These are phyloP conservation scores for Trichoderma hamatum DNA, from an alignment of 2,329 filamentous ascomycete genomes.

Conservation along the genomic window DNA sequence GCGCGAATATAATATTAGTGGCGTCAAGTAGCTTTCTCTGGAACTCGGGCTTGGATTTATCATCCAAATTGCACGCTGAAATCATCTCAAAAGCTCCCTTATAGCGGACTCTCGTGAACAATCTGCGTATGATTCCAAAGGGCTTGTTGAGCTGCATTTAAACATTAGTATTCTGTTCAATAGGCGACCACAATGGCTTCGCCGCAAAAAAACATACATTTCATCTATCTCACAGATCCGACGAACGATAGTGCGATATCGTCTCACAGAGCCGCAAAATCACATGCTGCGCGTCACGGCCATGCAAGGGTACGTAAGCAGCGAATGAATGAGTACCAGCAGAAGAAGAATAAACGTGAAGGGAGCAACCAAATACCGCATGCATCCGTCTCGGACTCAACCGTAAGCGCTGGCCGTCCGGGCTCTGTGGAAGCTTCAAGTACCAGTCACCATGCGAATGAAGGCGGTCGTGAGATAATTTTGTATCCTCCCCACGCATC, in stretches of 20 bases:
- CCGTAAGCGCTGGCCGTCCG: neutral
- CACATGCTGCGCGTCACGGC: conserved; percentile 18
- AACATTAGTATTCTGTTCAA: neutral
- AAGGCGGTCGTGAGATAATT: neutral
- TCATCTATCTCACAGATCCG: conserved; percentile 16
- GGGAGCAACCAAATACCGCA: neutral
- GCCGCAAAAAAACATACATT: neutral
- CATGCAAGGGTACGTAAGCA: conserved; percentile 16
- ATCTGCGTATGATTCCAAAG: neutral
- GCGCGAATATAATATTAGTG: neutral
- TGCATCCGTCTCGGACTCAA: neutral
- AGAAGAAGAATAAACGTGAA: neutral
- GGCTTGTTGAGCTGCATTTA: neutral
- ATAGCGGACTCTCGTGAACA: neutral
- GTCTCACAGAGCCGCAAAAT: conserved; percentile 14
- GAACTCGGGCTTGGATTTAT: conserved; percentile 8
- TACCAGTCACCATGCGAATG: neutral
- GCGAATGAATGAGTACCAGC: conserved; percentile 8
- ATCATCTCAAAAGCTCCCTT: neutral
- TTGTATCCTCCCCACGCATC: neutral
- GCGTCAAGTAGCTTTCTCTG: neutral
- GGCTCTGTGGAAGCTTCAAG: neutral
- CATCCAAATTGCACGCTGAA: neutral
- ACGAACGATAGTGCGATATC: conserved; percentile 5
- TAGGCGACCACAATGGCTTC: neutral